A percentile compares a stretch with the other conserved stretches of the same genome.
Conservation (phyloP, 345 rosid species). For the Aquilaria sinensis region DNA sequence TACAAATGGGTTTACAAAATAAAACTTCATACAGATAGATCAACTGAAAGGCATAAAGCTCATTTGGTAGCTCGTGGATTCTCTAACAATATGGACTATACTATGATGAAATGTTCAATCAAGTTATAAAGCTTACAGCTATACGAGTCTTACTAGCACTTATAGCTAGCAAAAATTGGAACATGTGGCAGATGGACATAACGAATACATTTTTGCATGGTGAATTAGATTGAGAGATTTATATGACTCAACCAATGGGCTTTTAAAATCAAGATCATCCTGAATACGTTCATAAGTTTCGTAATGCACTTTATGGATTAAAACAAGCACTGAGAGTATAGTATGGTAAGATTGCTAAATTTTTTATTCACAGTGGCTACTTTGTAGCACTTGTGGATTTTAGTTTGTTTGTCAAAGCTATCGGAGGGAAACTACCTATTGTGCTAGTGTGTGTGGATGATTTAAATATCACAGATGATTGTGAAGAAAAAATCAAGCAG, state of each 20-base stretch:
- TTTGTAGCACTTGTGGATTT: background rate
- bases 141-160: background rate
- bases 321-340: conserved; percentile 2
- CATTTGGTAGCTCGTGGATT: background rate
- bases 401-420: background rate
- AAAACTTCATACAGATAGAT: background rate
- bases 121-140: background rate
- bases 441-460: background rate
- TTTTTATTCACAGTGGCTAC: background rate
- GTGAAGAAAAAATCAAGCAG: background rate
- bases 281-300: background rate
- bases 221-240: background rate
- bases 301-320: background rate
- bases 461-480: conserved; percentile 1
- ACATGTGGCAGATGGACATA: background rate
- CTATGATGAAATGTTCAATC: background rate
- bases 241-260: background rate
- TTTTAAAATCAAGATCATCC: background rate
- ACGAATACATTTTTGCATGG: background rate
- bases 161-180: background rate
- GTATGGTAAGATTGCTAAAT: conserved; percentile 6
- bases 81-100: background rate
- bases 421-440: background rate
- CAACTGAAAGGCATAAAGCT: background rate
- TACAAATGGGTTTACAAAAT: background rate